A percentile compares a stretch with the other conserved stretches of the same genome.
These are phyloP conservation scores for Xylaria bambusicola DNA, from an alignment of 495 filamentous ascomycete species.

Conservation along the genomic window DNA sequence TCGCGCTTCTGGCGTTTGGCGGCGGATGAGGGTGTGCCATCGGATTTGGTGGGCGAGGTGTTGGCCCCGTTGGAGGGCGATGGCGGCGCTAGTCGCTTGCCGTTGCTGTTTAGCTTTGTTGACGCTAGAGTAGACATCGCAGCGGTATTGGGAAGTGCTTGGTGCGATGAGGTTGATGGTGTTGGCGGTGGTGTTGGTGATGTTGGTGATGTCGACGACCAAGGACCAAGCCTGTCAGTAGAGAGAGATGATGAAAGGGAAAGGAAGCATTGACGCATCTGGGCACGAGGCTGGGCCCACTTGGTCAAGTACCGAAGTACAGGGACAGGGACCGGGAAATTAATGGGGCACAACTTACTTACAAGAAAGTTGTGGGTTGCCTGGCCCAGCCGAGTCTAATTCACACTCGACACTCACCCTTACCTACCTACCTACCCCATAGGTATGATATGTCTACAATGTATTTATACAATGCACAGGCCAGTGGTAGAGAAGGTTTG, in stretches of 20 bases:
- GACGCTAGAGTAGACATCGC: constrained; percentile 9
- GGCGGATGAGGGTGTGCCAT: constrained; percentile 19
- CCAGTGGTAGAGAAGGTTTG: too few species aligned
- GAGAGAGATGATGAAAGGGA: constrained; percentile 20
- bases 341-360: too few species aligned
- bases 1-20: constrained; percentile 36
- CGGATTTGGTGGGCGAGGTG: constrained; percentile 22
- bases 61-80: constrained; percentile 21
- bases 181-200: too few species aligned
- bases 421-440: too few species aligned
- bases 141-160: neutral
- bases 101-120: constrained; percentile 21
- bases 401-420: too few species aligned
- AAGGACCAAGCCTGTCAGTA: constrained; percentile 24
- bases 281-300: constrained; percentile 25
- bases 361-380: too few species aligned
- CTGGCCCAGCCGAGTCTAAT: too few species aligned
- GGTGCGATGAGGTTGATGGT: constrained; percentile 16
- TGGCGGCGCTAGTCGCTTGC: constrained; percentile 24
- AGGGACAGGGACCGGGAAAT: neutral
- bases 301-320: neutral
- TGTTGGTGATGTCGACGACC: too few species aligned
- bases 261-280: constrained; percentile 11
- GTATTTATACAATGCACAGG: too few species aligned
- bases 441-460: too few species aligned